Conservation (phyloP, 2,329 filamentous ascomycete genomes). For the Trichoderma atroviride region DNA sequence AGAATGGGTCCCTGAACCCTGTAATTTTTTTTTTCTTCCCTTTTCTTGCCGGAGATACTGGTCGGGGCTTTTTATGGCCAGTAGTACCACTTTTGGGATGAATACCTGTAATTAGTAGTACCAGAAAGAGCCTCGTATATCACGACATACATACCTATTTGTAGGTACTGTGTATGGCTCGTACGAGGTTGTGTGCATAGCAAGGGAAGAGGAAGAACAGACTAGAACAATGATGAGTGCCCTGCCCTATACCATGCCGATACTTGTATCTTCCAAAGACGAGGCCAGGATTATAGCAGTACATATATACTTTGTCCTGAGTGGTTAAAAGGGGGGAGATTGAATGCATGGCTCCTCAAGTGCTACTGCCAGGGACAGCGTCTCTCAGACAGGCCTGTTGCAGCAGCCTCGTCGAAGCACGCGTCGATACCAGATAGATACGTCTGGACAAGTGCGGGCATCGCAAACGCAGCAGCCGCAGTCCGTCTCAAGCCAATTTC, state of each 20-base stretch:
- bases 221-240: background rate
- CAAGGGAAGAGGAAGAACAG: background rate
- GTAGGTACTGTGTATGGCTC: background rate
- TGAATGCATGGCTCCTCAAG: background rate
- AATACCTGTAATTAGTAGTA: background rate
- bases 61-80: background rate
- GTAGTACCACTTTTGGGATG: background rate
- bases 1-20: constrained; percentile 17
- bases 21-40: background rate
- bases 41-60: constrained; percentile 21
- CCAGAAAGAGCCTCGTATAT: constrained; percentile 14
- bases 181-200: background rate
- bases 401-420: constrained; percentile 8
- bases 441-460: constrained; percentile 6
- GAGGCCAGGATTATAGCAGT: background rate
- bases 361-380: constrained; percentile 14
- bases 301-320: background rate
- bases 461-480: constrained; percentile 8
- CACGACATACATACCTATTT: background rate
- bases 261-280: background rate
- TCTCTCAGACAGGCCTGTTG: constrained; percentile 1
- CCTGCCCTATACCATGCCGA: background rate
- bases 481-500: background rate
- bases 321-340: constrained; percentile 11
- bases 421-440: background rate